Base-by-base conservation (phyloP, 1,284 basidiomycete genomes). In the Lentinula novae-zelandiae region DNA sequence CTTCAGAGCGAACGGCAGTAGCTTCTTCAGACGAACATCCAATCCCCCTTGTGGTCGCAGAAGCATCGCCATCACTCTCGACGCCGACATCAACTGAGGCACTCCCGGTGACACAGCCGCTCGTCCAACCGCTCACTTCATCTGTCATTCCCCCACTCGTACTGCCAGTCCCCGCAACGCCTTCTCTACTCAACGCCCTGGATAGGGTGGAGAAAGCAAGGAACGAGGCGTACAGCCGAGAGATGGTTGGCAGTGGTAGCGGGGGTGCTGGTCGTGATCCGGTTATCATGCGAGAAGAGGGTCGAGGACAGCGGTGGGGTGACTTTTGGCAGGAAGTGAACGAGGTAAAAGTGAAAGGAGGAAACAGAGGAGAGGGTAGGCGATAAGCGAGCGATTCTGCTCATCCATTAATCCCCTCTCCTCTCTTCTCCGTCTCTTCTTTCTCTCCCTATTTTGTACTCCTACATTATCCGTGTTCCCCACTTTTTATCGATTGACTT, bases 121-220 rank as follows among this genome's bases (percentile, higher is more conserved):
- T 36, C 15, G 42, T 46, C 42, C 7, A 9, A 46, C 15, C 5
- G 42, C 20, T 7, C 22, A 34, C 10, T 9, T 13, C 12, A n/a
- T 22, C 60, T 62, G 27, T 58, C 48, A 34, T 66, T 58, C 56
- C 52, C 65, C 22, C 39, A 63, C 60, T 31, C 4, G 57, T 42
- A 10, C 58, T 64, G n/a, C 53, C 58, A 15, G 79, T 87, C 0
- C 83, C 84, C 2, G 80, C 82, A 27, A 87, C 86, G 1, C 84
- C 85, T 0, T 86, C 85, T 1, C 74, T 87, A 20, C 80, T 87
- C 60, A 77, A 78, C 50, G 85, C 84, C 1, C 70, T 87, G 22
- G 82, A 85, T 65, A 76, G 85, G 40, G 76, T 87, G 56, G 75
- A 78, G 5, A 71, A 74, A 13, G 85, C 85, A 1, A 84, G 86